Evolutionary conservation across 164 flowering plant species (phyloP).

Genomic region (Stephania cephalantha): DNA sequence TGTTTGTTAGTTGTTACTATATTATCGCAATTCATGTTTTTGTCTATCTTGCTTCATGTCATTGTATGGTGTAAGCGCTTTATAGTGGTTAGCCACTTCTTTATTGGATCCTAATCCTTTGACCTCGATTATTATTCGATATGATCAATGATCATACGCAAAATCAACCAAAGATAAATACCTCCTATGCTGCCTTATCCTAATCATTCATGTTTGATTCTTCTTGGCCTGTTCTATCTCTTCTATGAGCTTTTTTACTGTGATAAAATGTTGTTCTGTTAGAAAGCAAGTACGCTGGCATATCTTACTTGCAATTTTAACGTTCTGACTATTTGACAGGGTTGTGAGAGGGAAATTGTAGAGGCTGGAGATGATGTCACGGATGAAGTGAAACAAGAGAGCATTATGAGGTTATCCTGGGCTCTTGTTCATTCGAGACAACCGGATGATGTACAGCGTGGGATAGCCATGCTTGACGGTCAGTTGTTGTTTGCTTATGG

Average conservation of each 20-base stretch:
- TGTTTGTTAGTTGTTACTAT: neutral
- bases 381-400: conserved; percentile 49
- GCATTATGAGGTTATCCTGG: conserved; percentile 92
- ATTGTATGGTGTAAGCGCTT: neutral
- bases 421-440: conserved; percentile 91
- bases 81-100: neutral
- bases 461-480: conserved; percentile 98
- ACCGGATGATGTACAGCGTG: conserved; percentile 84
- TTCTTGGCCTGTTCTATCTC: neutral
- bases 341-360: conserved; percentile 77
- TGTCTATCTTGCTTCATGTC: neutral
- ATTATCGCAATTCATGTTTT: neutral
- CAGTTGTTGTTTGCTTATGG: conserved; percentile 27
- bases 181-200: neutral
- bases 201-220: neutral
- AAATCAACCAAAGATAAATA: neutral
- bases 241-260: neutral
- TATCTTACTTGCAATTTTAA: neutral
- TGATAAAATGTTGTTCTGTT: neutral
- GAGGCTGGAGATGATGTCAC: conserved; percentile 46
- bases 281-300: neutral
- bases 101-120: neutral
- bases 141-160: neutral
- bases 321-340: conserved; percentile 30
- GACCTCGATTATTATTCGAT: neutral